Evolutionary conservation across 495 filamentous ascomycete species (phyloP).

Genomic region (Apiosordaria backusii): DNA sequence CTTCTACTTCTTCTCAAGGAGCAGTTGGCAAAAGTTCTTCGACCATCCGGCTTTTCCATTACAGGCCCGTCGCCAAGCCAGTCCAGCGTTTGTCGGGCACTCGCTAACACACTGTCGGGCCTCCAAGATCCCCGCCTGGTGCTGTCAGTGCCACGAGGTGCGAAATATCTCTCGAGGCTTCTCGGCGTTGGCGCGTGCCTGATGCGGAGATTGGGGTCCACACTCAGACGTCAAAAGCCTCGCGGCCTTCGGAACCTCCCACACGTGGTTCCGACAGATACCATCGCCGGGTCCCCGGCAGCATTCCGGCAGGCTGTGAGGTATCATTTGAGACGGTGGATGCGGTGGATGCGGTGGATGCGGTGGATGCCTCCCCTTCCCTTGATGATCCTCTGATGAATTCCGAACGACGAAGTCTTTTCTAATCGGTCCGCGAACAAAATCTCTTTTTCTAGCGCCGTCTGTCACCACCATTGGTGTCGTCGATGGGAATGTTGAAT

Average conservation of each 20-base stretch:
- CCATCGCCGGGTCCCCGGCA: neutral
- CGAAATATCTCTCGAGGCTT: neutral
- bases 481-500: neutral
- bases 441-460: neutral
- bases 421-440: neutral
- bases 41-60: neutral
- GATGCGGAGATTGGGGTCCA: neutral
- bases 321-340: neutral
- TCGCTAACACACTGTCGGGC: conserved; percentile 11
- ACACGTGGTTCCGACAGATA: neutral
- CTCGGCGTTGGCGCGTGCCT: neutral
- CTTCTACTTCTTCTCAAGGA: neutral
- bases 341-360: neutral
- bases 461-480: neutral
- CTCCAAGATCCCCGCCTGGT: neutral
- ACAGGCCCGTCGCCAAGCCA: neutral
- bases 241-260: neutral
- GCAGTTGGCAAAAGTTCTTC: neutral
- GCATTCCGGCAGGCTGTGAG: neutral
- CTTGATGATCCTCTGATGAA: neutral
- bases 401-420: neutral
- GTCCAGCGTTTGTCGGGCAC: neutral
- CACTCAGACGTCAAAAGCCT: neutral
- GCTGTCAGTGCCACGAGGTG: neutral
- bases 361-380: neutral